Conservation (phyloP, 2,329 filamentous ascomycete species). For the Neonectria ditissima region DNA sequence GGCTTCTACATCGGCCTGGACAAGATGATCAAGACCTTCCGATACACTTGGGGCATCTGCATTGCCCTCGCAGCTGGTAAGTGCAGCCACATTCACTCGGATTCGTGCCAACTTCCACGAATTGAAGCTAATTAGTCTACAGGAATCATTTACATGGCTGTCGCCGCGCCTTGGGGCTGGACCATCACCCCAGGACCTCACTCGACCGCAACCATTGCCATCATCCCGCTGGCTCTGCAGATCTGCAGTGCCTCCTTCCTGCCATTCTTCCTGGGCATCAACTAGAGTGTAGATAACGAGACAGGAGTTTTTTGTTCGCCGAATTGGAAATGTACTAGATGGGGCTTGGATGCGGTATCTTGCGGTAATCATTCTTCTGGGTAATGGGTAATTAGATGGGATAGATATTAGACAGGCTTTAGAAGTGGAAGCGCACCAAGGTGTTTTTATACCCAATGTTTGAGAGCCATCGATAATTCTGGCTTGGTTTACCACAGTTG, state of each 20-base stretch:
- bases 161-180: constrained; percentile 43
- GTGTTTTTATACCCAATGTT: not conserved
- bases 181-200: constrained; percentile 40
- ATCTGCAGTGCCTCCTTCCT: constrained; percentile 39
- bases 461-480: not conserved
- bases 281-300: not conserved
- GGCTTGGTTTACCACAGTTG: not conserved
- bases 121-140: not conserved
- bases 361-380: not conserved
- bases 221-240: constrained; percentile 43
- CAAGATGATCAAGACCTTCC: constrained; percentile 59
- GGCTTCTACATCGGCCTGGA: constrained; percentile 50
- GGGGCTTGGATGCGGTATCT: not conserved
- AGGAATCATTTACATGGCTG: constrained; percentile 44
- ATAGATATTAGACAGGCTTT: not conserved
- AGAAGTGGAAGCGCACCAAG: not conserved
- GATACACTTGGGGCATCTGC: constrained; percentile 50
- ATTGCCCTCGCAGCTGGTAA: constrained; percentile 30
- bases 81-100: not conserved
- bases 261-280: constrained; percentile 41
- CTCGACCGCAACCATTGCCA: constrained; percentile 44
- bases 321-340: not conserved
- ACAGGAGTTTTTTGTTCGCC: not conserved
- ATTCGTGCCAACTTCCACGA: too few relatives aligned
- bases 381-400: not conserved